These are phyloP conservation scores for Sphagnum contortum DNA, from an alignment of 225 moss, liverwort and hornwort genomes.

Conservation along the genomic window DNA sequence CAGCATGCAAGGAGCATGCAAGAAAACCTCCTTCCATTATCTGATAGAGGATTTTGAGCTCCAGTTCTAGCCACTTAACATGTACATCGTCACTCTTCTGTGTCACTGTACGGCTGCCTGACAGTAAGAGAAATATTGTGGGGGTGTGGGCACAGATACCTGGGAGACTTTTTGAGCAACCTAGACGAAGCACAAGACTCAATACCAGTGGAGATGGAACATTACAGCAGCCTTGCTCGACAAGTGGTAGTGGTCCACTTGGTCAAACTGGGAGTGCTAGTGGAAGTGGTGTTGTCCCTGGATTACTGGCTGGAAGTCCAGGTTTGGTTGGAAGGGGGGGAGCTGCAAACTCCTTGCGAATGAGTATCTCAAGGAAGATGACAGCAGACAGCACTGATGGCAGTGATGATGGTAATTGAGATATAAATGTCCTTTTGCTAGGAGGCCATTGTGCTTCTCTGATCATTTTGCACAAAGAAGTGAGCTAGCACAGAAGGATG, in stretches of 20 bases:
- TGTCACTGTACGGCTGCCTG: too few relatives aligned
- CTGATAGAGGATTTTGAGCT: too few relatives aligned
- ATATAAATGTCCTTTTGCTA: too few relatives aligned
- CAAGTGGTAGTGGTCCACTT: slow-evolving; percentile 16
- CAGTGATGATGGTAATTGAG: slow-evolving; percentile 63
- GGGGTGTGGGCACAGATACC: slow-evolving; percentile 45
- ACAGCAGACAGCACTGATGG: slow-evolving; percentile 38
- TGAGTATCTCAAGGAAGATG: slow-evolving; percentile 58
- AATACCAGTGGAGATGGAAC: slow-evolving; percentile 54
- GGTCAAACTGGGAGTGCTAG: slow-evolving; percentile 23
- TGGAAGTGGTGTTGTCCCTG: slow-evolving; percentile 18
- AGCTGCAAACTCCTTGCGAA: slow-evolving; percentile 27
- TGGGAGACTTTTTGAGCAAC: slow-evolving; percentile 90
- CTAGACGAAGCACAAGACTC: slow-evolving; percentile 81
- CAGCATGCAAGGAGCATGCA: too few relatives aligned
- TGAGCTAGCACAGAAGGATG: too few relatives aligned
- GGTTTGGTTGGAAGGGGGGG: slow-evolving; percentile 43
- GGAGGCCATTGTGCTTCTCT: too few relatives aligned
- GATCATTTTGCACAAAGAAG: too few relatives aligned
- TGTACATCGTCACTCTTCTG: too few relatives aligned
- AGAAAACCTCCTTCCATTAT: too few relatives aligned
- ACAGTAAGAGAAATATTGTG: too few relatives aligned
- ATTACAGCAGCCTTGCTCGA: slow-evolving; percentile 22
- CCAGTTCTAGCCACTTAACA: too few relatives aligned
- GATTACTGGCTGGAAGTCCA: slow-evolving; percentile 24